Percentiles rank a stretch among this genome's conserved stretches.
Conservation (phyloP, 2,329 filamentous ascomycete genomes). For the Pestalotiopsis sp. region DNA sequence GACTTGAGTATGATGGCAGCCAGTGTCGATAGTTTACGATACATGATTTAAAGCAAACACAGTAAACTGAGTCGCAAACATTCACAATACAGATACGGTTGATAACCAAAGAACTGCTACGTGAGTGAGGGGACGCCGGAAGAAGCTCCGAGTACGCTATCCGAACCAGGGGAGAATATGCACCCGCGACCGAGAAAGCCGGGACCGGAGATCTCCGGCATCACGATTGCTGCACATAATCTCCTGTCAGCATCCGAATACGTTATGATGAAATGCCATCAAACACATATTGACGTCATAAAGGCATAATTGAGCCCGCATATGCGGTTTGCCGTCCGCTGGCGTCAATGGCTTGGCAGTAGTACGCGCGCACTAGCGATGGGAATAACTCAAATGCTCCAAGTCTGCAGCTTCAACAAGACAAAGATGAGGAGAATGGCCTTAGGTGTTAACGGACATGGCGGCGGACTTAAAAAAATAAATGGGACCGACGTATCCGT, state of each 20-base stretch:
- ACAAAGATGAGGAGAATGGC: background rate
- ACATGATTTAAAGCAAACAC: too few species aligned
- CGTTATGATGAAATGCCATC: background rate
- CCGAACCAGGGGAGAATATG: too few species aligned
- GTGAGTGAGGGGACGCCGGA: too few species aligned
- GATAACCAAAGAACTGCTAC: too few species aligned
- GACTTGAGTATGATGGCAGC: too few species aligned
- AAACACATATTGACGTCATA: background rate
- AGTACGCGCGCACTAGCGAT: background rate
- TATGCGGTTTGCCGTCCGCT: background rate
- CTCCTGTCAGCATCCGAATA: background rate
- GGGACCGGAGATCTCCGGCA: background rate
- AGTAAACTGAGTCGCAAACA: too few species aligned
- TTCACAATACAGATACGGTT: too few species aligned
- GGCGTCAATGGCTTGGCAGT: background rate
- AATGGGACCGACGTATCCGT: background rate
- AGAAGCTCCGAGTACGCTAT: too few species aligned
- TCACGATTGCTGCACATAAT: background rate
- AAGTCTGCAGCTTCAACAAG: background rate
- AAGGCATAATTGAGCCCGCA: background rate
- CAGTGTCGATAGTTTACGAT: too few species aligned
- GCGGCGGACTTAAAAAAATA: background rate
- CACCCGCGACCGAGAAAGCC: background rate
- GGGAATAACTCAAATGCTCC: background rate
- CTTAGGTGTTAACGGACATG: background rate